Evolutionary conservation across 1,139 yeast species (phyloP).

Genomic region (Geotrichum cucujoidarum): DNA sequence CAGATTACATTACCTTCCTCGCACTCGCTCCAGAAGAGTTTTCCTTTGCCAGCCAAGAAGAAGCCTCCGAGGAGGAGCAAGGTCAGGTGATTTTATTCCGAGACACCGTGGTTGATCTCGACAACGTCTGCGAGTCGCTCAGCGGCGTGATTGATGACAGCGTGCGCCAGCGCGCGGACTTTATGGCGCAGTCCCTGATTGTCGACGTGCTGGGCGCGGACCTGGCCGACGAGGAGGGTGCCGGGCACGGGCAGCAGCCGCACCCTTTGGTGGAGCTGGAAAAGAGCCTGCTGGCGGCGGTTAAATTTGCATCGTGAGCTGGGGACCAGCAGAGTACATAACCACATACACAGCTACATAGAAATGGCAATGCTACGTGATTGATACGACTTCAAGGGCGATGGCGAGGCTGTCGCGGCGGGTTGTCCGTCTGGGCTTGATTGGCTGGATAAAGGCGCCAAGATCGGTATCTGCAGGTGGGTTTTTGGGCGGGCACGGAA

Average conservation of each 20-base stretch:
- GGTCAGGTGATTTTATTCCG: slow-evolving; percentile 1
- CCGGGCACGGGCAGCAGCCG: neutral
- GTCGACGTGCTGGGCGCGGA: slow-evolving; percentile 8
- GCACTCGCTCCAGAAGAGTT: slow-evolving; percentile 13
- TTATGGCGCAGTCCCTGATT: slow-evolving; percentile 13
- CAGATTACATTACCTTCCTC: slow-evolving; percentile 12
- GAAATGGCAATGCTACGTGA: neutral
- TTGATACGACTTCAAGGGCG: neutral
- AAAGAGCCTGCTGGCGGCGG: neutral
- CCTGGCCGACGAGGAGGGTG: slow-evolving; percentile 5
- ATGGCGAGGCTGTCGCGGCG: too few relatives aligned
- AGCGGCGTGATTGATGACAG: slow-evolving; percentile 23
- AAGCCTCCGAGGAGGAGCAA: neutral
- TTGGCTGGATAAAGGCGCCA: slow-evolving; percentile 3
- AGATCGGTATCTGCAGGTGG: neutral
- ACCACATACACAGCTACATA: neutral
- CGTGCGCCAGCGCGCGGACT: slow-evolving; percentile 1
- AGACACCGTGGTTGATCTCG: slow-evolving; percentile 36
- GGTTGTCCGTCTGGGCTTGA: neutral
- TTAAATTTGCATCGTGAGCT: slow-evolving; percentile 2
- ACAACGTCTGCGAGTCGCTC: slow-evolving; percentile 43
- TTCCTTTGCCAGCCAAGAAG: slow-evolving; percentile 3
- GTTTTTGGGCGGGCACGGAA: too few relatives aligned
- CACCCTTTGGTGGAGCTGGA: slow-evolving; percentile 2
- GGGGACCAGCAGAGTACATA: neutral